Evolutionary conservation across 345 rosid species (phyloP), one percentile per base, ranked within the genome.

Genomic region (rapeseed (Brassica napus)): DNA sequence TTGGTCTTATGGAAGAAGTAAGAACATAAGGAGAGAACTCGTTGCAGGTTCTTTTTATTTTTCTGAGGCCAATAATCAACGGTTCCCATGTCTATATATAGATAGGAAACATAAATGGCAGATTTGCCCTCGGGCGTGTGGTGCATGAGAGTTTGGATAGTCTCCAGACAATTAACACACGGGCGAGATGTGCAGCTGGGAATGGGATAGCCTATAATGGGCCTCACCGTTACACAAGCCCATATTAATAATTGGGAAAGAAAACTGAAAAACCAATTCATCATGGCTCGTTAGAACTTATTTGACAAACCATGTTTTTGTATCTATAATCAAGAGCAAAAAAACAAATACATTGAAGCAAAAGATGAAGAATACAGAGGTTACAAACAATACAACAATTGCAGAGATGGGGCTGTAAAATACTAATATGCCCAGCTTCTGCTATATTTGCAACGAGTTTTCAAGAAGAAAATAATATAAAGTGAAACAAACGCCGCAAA

Each of bases 381-480:
- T 74, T 62, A 72, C 69, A 73, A 73, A 73, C 47, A 68, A 79
- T 79, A 68, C 82, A 79, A 66, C 74, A 73, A 72, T 59, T 73
- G 74, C 35, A 79, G 78, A 72, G 63, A 66, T 73, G 74, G 74
- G 74, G 78, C 82, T 72, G 69, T 42, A n/a, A 59, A 73, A 67
- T 31, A 57, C 82, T 66, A 72, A 66, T 57, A 4, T 39, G 34
- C 77, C 73, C 68, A 72, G 68, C 61, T 78, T 78, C 49, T 72
- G n/a, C n/a, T n/a, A n/a, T n/a, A n/a, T n/a, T n/a, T n/a, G 68
- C 82, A 79, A 42, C 24, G 69, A 58, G 82, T 79, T 79, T 72
- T 73, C 73, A 67, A 30, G 31, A 66, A 14, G 52, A 58, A 71
- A 28, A 72, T 21, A 58, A 72, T 37, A 59, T 34, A 4, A 18